Evolutionary conservation across 208 protist genomes (phyloP).

Genomic region (Endotrypanum monterogeii): DNA sequence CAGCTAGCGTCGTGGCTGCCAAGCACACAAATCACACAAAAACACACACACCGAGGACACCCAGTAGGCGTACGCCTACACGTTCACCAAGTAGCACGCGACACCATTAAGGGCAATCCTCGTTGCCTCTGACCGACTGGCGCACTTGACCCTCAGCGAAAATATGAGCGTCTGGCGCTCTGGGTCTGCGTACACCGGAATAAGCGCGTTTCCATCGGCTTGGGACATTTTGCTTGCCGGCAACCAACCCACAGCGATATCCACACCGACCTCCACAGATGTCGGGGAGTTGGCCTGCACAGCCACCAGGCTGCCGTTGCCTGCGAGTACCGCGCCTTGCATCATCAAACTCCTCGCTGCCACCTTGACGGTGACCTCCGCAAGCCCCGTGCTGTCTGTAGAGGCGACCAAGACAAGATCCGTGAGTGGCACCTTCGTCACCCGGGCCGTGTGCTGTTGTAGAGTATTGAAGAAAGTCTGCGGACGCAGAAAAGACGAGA

Average conservation of each 20-base stretch:
- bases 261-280: slow-evolving; percentile 42
- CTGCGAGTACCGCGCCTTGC: slow-evolving; percentile 65
- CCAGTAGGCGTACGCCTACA: slow-evolving; percentile 9
- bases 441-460: slow-evolving; percentile 92
- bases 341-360: slow-evolving; percentile 64
- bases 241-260: slow-evolving; percentile 73
- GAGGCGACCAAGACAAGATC: slow-evolving; percentile 74
- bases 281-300: slow-evolving; percentile 68
- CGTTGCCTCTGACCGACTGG: slow-evolving; percentile 25
- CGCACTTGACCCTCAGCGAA: slow-evolving; percentile 48
- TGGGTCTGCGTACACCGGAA: slow-evolving; percentile 80
- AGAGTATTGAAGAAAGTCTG: slow-evolving; percentile 96
- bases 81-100: slow-evolving; percentile 60
- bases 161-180: slow-evolving; percentile 58
- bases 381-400: slow-evolving; percentile 14
- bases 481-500: slow-evolving; percentile 91
- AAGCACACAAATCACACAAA: background rate
- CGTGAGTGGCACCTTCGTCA: slow-evolving; percentile 64
- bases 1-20: background rate
- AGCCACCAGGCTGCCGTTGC: slow-evolving; percentile 37
- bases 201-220: slow-evolving; percentile 22
- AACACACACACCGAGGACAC: background rate
- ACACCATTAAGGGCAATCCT: slow-evolving; percentile 64
- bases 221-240: slow-evolving; percentile 20
- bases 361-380: slow-evolving; percentile 43